These are phyloP conservation scores for Xylariaceae sp. DNA, from an alignment of 2,329 filamentous ascomycete genomes.

Conservation along the genomic window DNA sequence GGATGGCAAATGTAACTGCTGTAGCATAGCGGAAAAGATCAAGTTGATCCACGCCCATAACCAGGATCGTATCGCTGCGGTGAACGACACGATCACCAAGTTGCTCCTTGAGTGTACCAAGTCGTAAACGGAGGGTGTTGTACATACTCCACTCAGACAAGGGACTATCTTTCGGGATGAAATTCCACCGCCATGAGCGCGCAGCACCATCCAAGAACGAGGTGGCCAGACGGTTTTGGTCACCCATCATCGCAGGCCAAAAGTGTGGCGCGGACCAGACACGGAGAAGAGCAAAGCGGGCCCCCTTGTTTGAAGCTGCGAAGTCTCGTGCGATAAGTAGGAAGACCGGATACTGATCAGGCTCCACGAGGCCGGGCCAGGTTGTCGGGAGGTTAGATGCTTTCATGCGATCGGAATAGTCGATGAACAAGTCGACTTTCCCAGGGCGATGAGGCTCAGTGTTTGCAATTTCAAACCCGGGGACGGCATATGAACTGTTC, in stretches of 20 bases:
- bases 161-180: constrained; percentile 40
- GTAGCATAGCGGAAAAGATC: constrained; percentile 47
- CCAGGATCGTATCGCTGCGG: constrained; percentile 50
- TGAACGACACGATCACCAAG: constrained; percentile 47
- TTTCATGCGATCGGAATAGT: constrained; percentile 42
- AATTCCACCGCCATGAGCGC: constrained; percentile 54
- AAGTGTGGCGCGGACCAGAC: constrained; percentile 56
- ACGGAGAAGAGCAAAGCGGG: constrained; percentile 51
- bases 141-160: constrained; percentile 48
- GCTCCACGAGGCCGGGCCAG: constrained; percentile 41
- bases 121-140: constrained; percentile 41
- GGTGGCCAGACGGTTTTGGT: constrained; percentile 42
- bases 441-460: constrained; percentile 44
- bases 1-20: constrained; percentile 51
- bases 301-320: constrained; percentile 23
- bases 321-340: constrained; percentile 42
- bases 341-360: constrained; percentile 41
- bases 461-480: constrained; percentile 46
- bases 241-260: constrained; percentile 53
- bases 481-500: constrained; percentile 36
- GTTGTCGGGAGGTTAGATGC: constrained; percentile 33
- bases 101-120: constrained; percentile 39
- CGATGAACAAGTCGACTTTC: constrained; percentile 51
- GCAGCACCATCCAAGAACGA: constrained; percentile 50
- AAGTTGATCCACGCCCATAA: constrained; percentile 51